A percentile compares a stretch with the other conserved stretches of the same genome.
Conservation (phyloP, 495 filamentous ascomycete genomes). For the Lindgomyces ingoldianus region DNA sequence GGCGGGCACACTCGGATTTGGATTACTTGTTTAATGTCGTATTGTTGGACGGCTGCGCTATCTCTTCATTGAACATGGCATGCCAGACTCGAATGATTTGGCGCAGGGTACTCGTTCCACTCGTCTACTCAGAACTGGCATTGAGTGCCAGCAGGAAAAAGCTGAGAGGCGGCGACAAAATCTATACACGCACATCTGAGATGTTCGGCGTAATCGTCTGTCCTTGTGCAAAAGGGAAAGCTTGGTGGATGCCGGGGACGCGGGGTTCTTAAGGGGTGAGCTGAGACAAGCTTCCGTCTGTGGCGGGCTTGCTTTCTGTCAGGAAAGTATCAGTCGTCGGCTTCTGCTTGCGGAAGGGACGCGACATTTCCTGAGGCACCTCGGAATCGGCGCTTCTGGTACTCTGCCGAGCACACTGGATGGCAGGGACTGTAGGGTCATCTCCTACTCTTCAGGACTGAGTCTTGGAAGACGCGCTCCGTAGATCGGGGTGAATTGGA, state of each 20-base stretch:
- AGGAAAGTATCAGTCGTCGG: constrained; percentile 32
- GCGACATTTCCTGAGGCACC: constrained; percentile 18
- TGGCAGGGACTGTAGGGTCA: constrained; percentile 50
- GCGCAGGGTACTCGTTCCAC: constrained; percentile 18
- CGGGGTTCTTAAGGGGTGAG: constrained; percentile 8
- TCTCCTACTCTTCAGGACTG: constrained; percentile 55
- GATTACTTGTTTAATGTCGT: constrained; percentile 47
- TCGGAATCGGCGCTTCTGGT: background rate
- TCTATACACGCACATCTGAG: constrained; percentile 47
- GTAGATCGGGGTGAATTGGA: constrained; percentile 47
- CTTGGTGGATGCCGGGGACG: constrained; percentile 5
- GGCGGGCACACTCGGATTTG: constrained; percentile 53
- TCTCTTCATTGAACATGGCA: constrained; percentile 40
- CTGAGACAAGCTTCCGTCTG: constrained; percentile 45
- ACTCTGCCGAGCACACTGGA: constrained; percentile 26
- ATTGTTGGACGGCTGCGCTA: constrained; percentile 47
- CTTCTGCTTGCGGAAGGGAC: constrained; percentile 44
- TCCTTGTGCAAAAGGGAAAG: constrained; percentile 38
- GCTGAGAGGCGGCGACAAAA: constrained; percentile 45
- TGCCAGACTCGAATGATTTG: constrained; percentile 33
- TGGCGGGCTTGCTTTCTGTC: constrained; percentile 43
- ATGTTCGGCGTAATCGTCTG: constrained; percentile 47
- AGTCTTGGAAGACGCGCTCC: constrained; percentile 48
- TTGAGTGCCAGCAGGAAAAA: constrained; percentile 51
- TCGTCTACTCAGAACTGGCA: constrained; percentile 46